These are phyloP conservation scores for Platismatia glauca DNA, from an alignment of 495 filamentous ascomycete species.

Conservation along the genomic window DNA sequence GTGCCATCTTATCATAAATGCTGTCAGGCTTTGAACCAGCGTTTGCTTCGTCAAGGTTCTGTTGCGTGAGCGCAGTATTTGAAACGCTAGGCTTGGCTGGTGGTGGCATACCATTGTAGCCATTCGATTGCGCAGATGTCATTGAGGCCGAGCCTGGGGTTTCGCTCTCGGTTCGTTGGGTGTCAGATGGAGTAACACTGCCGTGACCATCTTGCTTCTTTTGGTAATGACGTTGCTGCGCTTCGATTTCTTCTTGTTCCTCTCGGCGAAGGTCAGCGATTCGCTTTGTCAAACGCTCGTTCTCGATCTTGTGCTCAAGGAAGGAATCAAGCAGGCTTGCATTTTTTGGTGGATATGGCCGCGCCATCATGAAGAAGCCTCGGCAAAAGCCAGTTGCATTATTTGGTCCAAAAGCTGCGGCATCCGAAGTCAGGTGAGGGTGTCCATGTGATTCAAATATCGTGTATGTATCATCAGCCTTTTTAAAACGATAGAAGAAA, in stretches of 20 bases:
- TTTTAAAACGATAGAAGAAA: constrained; percentile 83
- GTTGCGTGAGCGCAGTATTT: constrained; percentile 59
- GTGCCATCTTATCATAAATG: constrained; percentile 67
- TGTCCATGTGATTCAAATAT: constrained; percentile 90
- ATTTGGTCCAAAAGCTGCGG: constrained; percentile 46
- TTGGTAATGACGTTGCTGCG: constrained; percentile 41
- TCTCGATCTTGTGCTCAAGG: constrained; percentile 95
- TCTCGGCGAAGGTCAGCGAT: constrained; percentile 80
- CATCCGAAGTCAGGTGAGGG: constrained; percentile 72
- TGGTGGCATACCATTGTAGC: constrained; percentile 52
- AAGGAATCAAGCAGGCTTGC: constrained; percentile 82
- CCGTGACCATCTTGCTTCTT: constrained; percentile 46
- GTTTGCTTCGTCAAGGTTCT: constrained; percentile 72
- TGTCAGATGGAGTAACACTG: constrained; percentile 47
- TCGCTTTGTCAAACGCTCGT: constrained; percentile 73
- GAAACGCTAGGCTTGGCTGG: constrained; percentile 54
- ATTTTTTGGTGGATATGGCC: constrained; percentile 85
- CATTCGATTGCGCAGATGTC: constrained; percentile 25
- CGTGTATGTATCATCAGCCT: constrained; percentile 60
- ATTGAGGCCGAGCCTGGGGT: constrained; percentile 26
- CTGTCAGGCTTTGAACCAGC: constrained; percentile 59
- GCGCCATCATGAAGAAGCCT: constrained; percentile 88
- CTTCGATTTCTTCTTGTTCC: constrained; percentile 66
- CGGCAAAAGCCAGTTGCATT: constrained; percentile 63
- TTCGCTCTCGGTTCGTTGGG: constrained; percentile 28